Base-by-base conservation (phyloP, 257 asterid genomes). In the Nyctanthes arbortristis region DNA sequence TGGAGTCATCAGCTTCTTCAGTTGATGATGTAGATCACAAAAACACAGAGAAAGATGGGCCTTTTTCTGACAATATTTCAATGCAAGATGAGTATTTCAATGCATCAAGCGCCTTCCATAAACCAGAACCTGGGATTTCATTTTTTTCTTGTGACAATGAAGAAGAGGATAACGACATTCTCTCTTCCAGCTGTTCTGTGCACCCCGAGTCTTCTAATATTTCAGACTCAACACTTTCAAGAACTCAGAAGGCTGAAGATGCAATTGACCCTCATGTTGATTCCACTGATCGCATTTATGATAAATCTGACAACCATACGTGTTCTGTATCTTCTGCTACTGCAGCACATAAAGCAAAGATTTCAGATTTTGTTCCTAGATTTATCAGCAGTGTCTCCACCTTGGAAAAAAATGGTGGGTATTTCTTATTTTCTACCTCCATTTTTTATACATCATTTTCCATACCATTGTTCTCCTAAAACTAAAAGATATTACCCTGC, bases 381-480 rank as follows among this genome's bases (percentile, higher is more conserved):
- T 69, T 34, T 57, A 49, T 56, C 28, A 31, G 63, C 31, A 33
- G 66, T 36, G 32, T 60, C 6, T 22, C 27, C 22, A 59, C 72
- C 45, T 35, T 73, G 54, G 73, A 71, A 63, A 75, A 79, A 72
- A 70, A 75, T 73, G 89, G 91, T 87, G 69, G 75, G 87, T 73
- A 59, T 65, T 73, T 78, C 67, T 67, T 36, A 56, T 55, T 71
- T 54, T 62, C 65, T 36, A 57, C 49, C 47, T 32, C 47, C 63
- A 66, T 69, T 43, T 62, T 68, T 31, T 56, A 22, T 74, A 6
- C 35, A 54, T 39, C 58, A 1, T 63, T 36, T 8, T 65, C 40
- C 58, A 29, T 37, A n/a, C 43, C 36, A 34, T 43, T 66, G 9
- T 22, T 13, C 20, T 29, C 22, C 31, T 13, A 7, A 34, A 25